phyloP scores from a whole-genome alignment of 2,329 filamentous ascomycete species.

The Diplocarpon rosae region DNA sequence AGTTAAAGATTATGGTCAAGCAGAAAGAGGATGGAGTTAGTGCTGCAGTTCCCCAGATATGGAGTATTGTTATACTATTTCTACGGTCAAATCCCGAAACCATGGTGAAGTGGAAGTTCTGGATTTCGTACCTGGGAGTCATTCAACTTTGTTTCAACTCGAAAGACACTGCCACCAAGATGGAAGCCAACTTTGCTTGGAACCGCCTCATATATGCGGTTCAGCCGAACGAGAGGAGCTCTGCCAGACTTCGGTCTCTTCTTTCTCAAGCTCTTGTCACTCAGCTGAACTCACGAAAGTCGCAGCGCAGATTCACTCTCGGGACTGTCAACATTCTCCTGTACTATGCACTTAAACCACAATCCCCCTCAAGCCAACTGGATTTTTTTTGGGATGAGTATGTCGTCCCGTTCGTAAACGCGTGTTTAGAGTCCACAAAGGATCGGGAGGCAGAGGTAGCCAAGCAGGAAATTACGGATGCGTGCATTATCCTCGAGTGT shows the following conservation, averaged over 20 bases:
- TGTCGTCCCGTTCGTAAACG: slow-evolving; percentile 51
- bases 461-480: slow-evolving; percentile 44
- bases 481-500: slow-evolving; percentile 60
- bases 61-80: slow-evolving; percentile 73
- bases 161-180: slow-evolving; percentile 56
- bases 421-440: slow-evolving; percentile 36
- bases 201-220: slow-evolving; percentile 70
- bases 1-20: slow-evolving; percentile 58
- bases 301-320: slow-evolving; percentile 37
- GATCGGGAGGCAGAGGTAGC: slow-evolving; percentile 26
- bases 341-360: slow-evolving; percentile 73
- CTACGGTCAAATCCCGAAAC: slow-evolving; percentile 50
- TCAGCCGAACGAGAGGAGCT: slow-evolving; percentile 48
- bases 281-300: slow-evolving; percentile 55
- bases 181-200: slow-evolving; percentile 77
- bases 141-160: slow-evolving; percentile 80
- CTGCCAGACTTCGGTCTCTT: slow-evolving; percentile 45
- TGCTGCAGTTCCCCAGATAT: slow-evolving; percentile 70
- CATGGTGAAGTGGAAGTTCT: slow-evolving; percentile 58
- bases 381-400: slow-evolving; percentile 72
- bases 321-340: slow-evolving; percentile 69
- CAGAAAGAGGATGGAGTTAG: slow-evolving; percentile 43
- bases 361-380: slow-evolving; percentile 50
- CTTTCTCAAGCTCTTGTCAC: slow-evolving; percentile 58
- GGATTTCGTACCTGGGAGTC: slow-evolving; percentile 63